Conservation (phyloP, 2,329 filamentous ascomycete species). For the Epichloe scottii region DNA sequence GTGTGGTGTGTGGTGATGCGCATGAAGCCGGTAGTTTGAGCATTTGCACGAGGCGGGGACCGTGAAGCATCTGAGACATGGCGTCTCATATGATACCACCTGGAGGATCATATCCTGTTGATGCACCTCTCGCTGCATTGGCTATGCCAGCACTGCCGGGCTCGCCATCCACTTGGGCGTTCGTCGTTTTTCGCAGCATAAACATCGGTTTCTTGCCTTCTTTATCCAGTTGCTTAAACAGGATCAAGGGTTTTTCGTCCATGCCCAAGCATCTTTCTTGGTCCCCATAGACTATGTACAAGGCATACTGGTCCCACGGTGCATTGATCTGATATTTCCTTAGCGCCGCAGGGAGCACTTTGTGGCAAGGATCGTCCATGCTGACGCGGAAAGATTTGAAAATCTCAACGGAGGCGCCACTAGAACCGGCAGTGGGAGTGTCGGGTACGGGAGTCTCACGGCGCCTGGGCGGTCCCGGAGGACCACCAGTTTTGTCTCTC, state of each 20-base stretch:
- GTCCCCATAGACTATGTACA: constrained; percentile 98
- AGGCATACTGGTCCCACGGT: constrained; percentile 91
- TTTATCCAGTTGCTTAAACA: constrained; percentile 95
- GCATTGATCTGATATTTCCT: constrained; percentile 98
- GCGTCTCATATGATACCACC: constrained; percentile 44
- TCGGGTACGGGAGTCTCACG: constrained; percentile 51
- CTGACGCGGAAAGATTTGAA: constrained; percentile 98
- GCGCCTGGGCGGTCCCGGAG: constrained; percentile 35
- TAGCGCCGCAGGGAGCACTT: constrained; percentile 86
- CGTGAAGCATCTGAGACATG: background rate
- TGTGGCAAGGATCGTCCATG: constrained; percentile 96
- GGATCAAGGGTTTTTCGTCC: constrained; percentile 84
- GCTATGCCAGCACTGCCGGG: constrained; percentile 43
- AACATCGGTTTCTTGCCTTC: constrained; percentile 99
- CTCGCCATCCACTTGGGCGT: constrained; percentile 37
- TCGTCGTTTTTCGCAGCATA: constrained; percentile 68
- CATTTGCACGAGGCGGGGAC: too few species aligned
- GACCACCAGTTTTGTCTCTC: constrained; percentile 17
- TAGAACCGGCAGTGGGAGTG: constrained; percentile 45
- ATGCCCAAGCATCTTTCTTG: constrained; percentile 87
- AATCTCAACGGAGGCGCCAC: constrained; percentile 67
- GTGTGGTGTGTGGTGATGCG: too few species aligned
- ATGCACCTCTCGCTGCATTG: constrained; percentile 30
- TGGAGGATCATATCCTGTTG: constrained; percentile 42
- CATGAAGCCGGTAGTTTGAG: too few species aligned